Evolutionary conservation across 345 rosid species (phyloP).

Genomic region (Populus davidiana): DNA sequence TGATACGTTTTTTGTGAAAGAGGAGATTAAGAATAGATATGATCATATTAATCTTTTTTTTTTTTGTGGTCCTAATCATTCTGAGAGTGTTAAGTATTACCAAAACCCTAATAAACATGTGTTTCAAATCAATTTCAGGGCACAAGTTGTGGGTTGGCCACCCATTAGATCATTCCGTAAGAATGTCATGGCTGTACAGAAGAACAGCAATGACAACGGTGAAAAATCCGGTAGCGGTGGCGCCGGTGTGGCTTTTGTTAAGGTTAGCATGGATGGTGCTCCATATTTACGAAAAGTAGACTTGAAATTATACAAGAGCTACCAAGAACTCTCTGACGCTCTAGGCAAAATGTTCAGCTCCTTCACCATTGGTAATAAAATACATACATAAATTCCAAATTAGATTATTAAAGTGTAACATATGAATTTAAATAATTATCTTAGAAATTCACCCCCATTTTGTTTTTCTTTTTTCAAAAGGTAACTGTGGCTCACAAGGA

Average conservation of each 20-base stretch:
- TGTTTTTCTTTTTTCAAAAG: not conserved
- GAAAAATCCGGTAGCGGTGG: conserved; percentile 2
- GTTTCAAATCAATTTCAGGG: conserved; percentile 10
- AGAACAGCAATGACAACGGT: conserved; percentile 8
- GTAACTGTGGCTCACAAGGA: conserved; percentile 26
- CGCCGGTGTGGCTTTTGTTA: conserved; percentile 18
- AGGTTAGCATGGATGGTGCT: conserved; percentile 35
- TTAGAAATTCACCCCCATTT: not conserved
- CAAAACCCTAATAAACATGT: not conserved
- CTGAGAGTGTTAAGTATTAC: not conserved
- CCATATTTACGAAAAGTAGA: conserved; percentile 31
- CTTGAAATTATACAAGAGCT: conserved; percentile 26
- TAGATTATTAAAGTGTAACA: not conserved
- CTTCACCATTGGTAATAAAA: conserved; percentile 25
- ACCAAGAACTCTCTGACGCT: conserved; percentile 28
- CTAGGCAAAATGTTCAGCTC: conserved; percentile 34
- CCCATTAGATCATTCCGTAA: conserved; percentile 25
- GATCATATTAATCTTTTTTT: not conserved
- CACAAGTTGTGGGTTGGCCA: conserved; percentile 37
- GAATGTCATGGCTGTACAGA: conserved; percentile 23
- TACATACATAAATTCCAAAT: not conserved
- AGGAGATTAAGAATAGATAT: not conserved
- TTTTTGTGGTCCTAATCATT: too few species aligned
- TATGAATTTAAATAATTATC: not conserved
- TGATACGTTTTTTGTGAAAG: not conserved